Conservation (phyloP, 2,329 filamentous ascomycete species). For the Talaromyces funiculosus region DNA sequence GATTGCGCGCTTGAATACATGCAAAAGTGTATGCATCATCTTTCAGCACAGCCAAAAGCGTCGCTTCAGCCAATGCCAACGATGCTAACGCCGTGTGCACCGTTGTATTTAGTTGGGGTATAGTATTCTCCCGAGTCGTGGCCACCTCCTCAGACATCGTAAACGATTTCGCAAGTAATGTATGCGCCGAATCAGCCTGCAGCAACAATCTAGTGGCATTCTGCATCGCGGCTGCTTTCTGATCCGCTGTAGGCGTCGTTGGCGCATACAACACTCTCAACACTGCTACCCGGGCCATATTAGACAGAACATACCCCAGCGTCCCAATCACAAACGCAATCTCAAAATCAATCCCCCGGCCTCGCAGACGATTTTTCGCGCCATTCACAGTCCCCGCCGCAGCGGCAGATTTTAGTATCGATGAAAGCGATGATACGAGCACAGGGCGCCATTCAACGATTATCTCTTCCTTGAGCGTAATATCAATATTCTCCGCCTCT, state of each 20-base stretch:
- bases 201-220: constrained; percentile 72
- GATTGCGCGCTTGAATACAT: constrained; percentile 74
- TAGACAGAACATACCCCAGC: constrained; percentile 66
- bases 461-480: constrained; percentile 62
- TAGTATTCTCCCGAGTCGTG: constrained; percentile 5
- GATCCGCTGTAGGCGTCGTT: constrained; percentile 58
- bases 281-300: constrained; percentile 66
- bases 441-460: constrained; percentile 77
- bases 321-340: constrained; percentile 72
- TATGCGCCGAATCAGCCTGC: constrained; percentile 71
- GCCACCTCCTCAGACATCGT: constrained; percentile 44
- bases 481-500: constrained; percentile 57
- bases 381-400: constrained; percentile 28
- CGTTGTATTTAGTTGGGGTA: constrained; percentile 44
- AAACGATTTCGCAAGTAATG: constrained; percentile 58
- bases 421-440: constrained; percentile 51
- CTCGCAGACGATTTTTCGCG: constrained; percentile 57
- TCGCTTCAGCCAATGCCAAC: constrained; percentile 79
- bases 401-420: constrained; percentile 19
- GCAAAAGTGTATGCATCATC: constrained; percentile 87
- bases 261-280: constrained; percentile 64
- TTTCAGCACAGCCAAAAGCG: constrained; percentile 81
- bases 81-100: constrained; percentile 40
- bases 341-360: constrained; percentile 75
- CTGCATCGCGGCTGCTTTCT: constrained; percentile 64